A percentile compares a stretch with the other conserved stretches of the same genome.
These are phyloP conservation scores for Hyaloperonospora brassicae DNA, from an alignment of 352 stramenopile genomes.

Conservation along the genomic window DNA sequence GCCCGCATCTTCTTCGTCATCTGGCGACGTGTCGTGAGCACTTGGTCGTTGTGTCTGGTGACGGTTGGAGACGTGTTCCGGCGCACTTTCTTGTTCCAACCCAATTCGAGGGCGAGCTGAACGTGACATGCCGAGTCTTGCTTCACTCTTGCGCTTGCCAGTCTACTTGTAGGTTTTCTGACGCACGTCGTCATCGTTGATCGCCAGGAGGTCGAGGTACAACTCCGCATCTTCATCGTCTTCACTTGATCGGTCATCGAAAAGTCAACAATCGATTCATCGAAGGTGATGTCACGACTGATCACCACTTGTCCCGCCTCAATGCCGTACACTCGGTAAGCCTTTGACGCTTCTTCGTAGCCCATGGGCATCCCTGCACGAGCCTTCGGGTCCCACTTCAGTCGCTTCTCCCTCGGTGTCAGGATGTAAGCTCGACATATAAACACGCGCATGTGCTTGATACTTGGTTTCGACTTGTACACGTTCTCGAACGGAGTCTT, in stretches of 20 bases:
- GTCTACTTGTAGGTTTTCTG: neutral
- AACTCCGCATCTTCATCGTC: neutral
- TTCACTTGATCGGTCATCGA: neutral
- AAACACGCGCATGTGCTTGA: neutral
- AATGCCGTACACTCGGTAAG: no score
- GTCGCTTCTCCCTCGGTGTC: neutral
- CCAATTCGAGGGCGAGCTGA: no score
- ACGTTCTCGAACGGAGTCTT: neutral
- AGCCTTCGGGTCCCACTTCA: no score
- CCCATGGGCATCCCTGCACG: no score
- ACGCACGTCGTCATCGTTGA: neutral
- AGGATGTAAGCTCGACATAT: neutral
- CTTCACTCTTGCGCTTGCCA: neutral
- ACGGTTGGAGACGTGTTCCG: no score
- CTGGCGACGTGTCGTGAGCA: no score
- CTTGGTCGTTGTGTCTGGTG: no score
- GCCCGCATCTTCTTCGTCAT: no score
- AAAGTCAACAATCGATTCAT: neutral
- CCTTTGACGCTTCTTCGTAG: no score
- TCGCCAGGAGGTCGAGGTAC: neutral
- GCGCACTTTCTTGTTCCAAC: no score
- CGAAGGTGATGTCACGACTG: neutral
- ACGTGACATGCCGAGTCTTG: no score
- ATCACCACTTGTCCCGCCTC: neutral
- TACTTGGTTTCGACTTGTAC: neutral